phyloP scores from a whole-genome alignment of 768 basidiomycete genomes.

The Trametes cubensis region DNA sequence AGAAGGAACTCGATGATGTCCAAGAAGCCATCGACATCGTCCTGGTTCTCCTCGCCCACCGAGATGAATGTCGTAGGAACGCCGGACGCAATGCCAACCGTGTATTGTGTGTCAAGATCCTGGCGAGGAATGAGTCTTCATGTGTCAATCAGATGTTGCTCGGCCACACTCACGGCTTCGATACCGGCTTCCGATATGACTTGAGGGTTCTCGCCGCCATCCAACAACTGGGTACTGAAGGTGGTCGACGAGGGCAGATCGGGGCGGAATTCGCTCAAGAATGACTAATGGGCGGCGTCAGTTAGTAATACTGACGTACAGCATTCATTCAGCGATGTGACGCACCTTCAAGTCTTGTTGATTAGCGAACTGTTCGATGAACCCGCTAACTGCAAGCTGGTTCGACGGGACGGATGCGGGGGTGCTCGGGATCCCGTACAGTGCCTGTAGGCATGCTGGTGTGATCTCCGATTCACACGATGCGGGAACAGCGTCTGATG shows the following conservation, averaged over 20 bases:
- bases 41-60: conserved; percentile 34
- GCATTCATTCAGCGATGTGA: background rate
- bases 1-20: conserved; percentile 35
- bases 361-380: conserved; percentile 37
- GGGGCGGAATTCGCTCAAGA: conserved; percentile 30
- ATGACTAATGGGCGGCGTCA: conserved; percentile 40
- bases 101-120: conserved; percentile 43
- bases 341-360: conserved; percentile 32
- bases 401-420: conserved; percentile 30
- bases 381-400: conserved; percentile 37
- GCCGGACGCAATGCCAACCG: conserved; percentile 37
- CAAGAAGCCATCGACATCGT: conserved; percentile 37
- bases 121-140: conserved; percentile 12
- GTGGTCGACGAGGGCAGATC: conserved; percentile 27
- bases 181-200: conserved; percentile 28
- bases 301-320: conserved; percentile 38
- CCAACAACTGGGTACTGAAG: conserved; percentile 32
- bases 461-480: conserved; percentile 32
- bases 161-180: conserved; percentile 30
- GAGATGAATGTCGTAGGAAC: conserved; percentile 39
- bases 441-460: conserved; percentile 36
- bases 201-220: conserved; percentile 36
- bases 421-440: conserved; percentile 41
- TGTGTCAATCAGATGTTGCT: too few species aligned
- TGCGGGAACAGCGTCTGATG: conserved; percentile 29